phyloP scores from a whole-genome alignment of 257 asterid species.

The Capsicum pubescens region DNA sequence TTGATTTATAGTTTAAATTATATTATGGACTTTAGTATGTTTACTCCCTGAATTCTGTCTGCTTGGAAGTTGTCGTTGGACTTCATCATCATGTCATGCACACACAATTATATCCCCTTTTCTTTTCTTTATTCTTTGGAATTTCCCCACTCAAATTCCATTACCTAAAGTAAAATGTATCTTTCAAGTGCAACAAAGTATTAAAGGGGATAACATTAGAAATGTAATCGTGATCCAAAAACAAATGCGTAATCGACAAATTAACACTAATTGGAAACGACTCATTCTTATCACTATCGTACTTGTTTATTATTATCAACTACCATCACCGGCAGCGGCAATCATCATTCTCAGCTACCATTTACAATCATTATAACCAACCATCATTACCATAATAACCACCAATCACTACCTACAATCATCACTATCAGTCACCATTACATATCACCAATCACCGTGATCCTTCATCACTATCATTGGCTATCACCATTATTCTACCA shows the following conservation, averaged over 20 bases:
- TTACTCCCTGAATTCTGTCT: conserved; percentile 38
- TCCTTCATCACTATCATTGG: not conserved
- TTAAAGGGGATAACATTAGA: not conserved
- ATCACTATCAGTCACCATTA: not conserved
- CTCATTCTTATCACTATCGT: not conserved
- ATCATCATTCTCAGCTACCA: not conserved
- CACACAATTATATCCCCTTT: conserved; percentile 23
- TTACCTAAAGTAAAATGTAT: not conserved
- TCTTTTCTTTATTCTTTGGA: not conserved
- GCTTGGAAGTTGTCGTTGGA: conserved; percentile 39
- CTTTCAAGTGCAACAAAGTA: conserved; percentile 2
- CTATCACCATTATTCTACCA: too few species aligned
- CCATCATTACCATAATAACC: not conserved
- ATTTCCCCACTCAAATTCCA: not conserved
- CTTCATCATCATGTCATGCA: conserved; percentile 27
- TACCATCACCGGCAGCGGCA: too few species aligned
- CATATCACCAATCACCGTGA: not conserved
- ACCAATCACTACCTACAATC: not conserved
- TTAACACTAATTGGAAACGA: not conserved
- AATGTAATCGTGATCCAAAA: not conserved
- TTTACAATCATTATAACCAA: not conserved
- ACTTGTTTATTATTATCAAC: not conserved
- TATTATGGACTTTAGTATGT: conserved; percentile 29
- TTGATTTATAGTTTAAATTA: conserved; percentile 12
- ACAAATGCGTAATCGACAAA: not conserved